Conservation (phyloP, 1,284 basidiomycete genomes). For the Austropuccinia psidii region DNA sequence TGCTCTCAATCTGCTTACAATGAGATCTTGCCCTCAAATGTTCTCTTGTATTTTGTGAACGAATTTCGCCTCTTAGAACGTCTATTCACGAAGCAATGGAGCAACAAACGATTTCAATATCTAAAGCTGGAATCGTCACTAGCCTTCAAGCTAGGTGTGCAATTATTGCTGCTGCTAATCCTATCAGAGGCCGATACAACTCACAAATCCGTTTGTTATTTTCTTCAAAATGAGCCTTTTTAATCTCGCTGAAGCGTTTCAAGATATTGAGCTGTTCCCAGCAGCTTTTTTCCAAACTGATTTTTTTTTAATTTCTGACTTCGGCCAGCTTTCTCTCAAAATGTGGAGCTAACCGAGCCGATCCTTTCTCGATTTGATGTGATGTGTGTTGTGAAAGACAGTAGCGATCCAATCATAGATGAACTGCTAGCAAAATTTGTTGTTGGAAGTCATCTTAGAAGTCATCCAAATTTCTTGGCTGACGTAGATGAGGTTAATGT, state of each 20-base stretch:
- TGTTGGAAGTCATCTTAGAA: constrained; percentile 82
- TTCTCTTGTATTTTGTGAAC: neutral
- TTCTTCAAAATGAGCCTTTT: neutral
- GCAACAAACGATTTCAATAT: constrained; percentile 98
- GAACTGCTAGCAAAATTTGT: constrained; percentile 95
- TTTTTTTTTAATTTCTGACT: constrained; percentile 45
- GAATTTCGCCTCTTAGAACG: too few relatives aligned
- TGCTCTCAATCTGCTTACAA: neutral
- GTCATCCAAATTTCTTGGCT: constrained; percentile 83
- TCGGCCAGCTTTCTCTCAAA: constrained; percentile 71
- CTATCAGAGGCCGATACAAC: constrained; percentile 89
- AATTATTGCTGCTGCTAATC: constrained; percentile 95
- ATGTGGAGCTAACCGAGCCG: constrained; percentile 96
- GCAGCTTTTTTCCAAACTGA: constrained; percentile 19
- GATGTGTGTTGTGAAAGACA: constrained; percentile 95
- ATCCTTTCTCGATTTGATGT: constrained; percentile 99
- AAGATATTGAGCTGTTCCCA: neutral
- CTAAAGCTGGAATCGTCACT: constrained; percentile 96
- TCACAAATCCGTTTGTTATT: constrained; percentile 63
- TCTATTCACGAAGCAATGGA: constrained; percentile 99
- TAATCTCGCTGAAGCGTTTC: neutral
- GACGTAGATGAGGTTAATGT: constrained; percentile 82
- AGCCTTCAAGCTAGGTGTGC: constrained; percentile 94
- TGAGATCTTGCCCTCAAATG: neutral
- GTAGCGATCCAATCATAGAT: constrained; percentile 91